phyloP scores from a whole-genome alignment of 139 green algal species.

The Tetraselmis striata region DNA sequence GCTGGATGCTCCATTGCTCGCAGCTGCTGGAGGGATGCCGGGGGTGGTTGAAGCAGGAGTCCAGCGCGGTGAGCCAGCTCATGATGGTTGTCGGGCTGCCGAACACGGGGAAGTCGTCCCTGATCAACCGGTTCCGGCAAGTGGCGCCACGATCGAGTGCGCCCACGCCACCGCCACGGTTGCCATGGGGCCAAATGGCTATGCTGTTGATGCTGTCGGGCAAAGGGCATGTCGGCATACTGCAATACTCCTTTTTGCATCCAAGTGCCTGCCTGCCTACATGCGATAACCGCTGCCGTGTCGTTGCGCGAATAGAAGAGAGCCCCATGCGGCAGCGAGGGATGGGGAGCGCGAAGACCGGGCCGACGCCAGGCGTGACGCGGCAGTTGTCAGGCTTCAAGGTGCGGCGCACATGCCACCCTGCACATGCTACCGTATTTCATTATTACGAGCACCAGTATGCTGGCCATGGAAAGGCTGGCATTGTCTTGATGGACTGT shows the following conservation, averaged over 20 bases:
- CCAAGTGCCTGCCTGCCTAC: no score
- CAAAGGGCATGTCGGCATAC: no score
- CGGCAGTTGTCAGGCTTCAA: neutral
- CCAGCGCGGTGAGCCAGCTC: constrained; percentile 11
- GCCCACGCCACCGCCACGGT: neutral
- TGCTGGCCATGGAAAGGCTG: no score
- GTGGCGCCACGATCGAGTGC: constrained; percentile 15
- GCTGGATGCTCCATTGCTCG: no score
- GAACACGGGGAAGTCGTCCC: constrained; percentile 33
- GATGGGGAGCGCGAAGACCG: neutral
- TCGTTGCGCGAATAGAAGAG: neutral
- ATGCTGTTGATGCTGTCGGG: no score
- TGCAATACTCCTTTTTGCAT: no score
- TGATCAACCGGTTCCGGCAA: constrained; percentile 29
- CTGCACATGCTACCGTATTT: no score
- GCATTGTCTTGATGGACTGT: no score
- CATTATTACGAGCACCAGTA: no score
- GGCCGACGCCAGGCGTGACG: neutral
- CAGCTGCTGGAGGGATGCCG: constrained; percentile 14
- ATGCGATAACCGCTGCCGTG: neutral
- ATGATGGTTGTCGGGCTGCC: constrained; percentile 33
- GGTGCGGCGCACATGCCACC: neutral
- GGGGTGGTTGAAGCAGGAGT: constrained; percentile 12
- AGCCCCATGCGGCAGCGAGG: neutral
- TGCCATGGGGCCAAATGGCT: no score